These are phyloP conservation scores for Melianthus villosus DNA, from an alignment of 441 rosid genomes.

Conservation along the genomic window DNA sequence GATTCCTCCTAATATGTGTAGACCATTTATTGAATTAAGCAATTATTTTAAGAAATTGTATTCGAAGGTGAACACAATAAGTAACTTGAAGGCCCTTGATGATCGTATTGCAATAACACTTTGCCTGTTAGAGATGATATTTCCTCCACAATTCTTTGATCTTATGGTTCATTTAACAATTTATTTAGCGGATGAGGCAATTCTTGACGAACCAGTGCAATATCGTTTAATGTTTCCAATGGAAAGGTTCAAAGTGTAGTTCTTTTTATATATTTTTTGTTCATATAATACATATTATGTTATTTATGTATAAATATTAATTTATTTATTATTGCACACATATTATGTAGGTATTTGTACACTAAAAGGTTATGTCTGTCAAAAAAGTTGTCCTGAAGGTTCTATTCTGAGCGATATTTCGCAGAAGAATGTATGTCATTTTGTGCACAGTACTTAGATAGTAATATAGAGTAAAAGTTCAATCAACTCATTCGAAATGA, in stretches of 20 bases:
- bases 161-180: conserved; percentile 6
- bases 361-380: conserved; percentile 1
- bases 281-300: no score
- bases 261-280: no score
- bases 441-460: conserved; percentile 1
- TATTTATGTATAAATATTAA: no score
- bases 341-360: no score
- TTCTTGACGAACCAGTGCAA: not conserved
- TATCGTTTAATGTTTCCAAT: conserved; percentile 1
- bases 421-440: conserved; percentile 1
- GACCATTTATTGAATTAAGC: not conserved
- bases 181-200: not conserved
- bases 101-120: not conserved
- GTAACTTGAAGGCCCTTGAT: not conserved
- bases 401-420: conserved; percentile 4
- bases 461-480: not conserved
- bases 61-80: not conserved
- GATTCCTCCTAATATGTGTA: not conserved
- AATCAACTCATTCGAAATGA: not conserved
- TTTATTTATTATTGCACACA: no score
- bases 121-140: not conserved
- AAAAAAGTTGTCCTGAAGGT: conserved; percentile 1
- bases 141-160: conserved; percentile 3
- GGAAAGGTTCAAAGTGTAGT: not conserved
- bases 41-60: conserved; percentile 3